A percentile compares a stretch with the other conserved stretches of the same genome.
phyloP scores from a whole-genome alignment of 2,329 filamentous ascomycete genomes.

The Colletotrichum aenigma region DNA sequence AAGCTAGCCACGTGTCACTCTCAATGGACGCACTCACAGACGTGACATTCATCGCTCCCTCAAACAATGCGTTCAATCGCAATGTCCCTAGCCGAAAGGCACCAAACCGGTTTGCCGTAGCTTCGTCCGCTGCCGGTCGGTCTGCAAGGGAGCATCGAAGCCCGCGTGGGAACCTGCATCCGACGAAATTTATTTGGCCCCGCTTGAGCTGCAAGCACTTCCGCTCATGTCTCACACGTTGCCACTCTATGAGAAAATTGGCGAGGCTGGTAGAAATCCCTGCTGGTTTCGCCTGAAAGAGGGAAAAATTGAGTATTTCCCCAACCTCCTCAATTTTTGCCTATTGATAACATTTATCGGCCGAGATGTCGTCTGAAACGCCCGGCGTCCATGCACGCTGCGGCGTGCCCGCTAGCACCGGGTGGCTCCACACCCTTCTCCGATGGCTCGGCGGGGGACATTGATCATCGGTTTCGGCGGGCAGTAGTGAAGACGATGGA shows the following conservation, averaged over 20 bases:
- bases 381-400: not conserved
- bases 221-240: not conserved
- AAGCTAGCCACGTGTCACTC: conserved; percentile 13
- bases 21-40: not conserved
- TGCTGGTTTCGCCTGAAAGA: not conserved
- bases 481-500: not conserved
- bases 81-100: not conserved
- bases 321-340: conserved; percentile 13
- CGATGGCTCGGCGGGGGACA: not conserved
- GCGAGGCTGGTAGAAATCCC: not conserved
- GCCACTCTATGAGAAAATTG: not conserved
- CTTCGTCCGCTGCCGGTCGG: not conserved
- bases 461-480: not conserved
- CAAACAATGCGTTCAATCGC: not conserved
- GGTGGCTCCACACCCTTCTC: not conserved
- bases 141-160: not conserved
- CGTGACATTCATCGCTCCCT: not conserved
- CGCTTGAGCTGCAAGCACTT: not conserved
- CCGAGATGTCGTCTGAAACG: conserved; percentile 16
- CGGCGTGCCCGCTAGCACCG: not conserved
- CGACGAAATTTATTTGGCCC: not conserved
- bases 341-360: not conserved
- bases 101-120: not conserved
- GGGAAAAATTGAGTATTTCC: not conserved
- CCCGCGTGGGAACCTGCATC: not conserved